Conservation (phyloP, 768 basidiomycete species). For the Rickenella mellea region DNA sequence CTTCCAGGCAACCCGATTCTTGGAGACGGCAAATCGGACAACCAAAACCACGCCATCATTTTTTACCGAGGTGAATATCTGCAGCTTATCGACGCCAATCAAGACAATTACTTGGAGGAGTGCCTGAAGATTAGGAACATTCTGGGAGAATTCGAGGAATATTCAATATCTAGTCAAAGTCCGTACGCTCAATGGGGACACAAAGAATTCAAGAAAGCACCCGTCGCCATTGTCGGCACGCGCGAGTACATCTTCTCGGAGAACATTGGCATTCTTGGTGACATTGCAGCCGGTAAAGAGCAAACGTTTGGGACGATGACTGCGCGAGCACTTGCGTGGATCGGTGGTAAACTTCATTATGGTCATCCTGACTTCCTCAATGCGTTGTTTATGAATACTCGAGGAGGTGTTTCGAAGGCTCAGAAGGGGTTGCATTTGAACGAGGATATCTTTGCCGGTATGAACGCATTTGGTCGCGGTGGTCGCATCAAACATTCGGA, state of each 20-base stretch:
- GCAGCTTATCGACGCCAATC: constrained; percentile 98
- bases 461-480: constrained; percentile 97
- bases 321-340: constrained; percentile 90
- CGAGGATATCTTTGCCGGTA: constrained; percentile 99
- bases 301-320: constrained; percentile 99
- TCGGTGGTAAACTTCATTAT: constrained; percentile 97
- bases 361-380: constrained; percentile 99
- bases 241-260: constrained; percentile 99
- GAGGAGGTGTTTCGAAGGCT: constrained; percentile 97
- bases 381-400: constrained; percentile 95
- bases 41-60: constrained; percentile 98
- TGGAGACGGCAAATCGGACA: constrained; percentile 98
- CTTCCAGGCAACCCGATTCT: constrained; percentile 98
- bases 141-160: constrained; percentile 96
- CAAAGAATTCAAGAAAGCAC: constrained; percentile 82
- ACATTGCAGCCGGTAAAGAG: constrained; percentile 98
- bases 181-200: constrained; percentile 96
- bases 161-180: constrained; percentile 79
- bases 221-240: constrained; percentile 96
- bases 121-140: constrained; percentile 98
- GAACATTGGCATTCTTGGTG: constrained; percentile 98
- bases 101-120: constrained; percentile 99
- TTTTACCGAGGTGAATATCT: constrained; percentile 99
- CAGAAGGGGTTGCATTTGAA: constrained; percentile 98
- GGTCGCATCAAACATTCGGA: constrained; percentile 99